Base-by-base conservation (phyloP, 2,329 filamentous ascomycete genomes). In the Cladophialophora immunda region DNA sequence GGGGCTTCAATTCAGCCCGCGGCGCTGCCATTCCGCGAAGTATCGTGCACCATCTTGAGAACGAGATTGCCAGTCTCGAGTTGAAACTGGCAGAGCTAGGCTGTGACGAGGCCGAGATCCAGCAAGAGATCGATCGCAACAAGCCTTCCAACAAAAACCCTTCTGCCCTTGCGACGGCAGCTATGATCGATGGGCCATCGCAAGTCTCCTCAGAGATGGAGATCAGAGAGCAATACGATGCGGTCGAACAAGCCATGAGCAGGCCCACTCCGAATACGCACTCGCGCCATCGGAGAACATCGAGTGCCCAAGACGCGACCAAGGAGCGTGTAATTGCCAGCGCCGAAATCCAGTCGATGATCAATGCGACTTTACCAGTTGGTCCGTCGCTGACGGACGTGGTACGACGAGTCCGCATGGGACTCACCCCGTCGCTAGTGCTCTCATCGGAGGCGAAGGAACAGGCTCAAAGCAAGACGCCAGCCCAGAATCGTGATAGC, bases 351-450 rank as follows among this genome's bases (percentile, higher is more conserved):
- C 58, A 58, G 25, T 62, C 66, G 3, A 57, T 65, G 52, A 60
- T 68, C 70, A 19, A 62, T 65, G 36, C 62, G 4, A 60, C 62
- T 11, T 53, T 65, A 7, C 62, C 62, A 27, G 50, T 45, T 13
- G 70, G 65, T 19, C 55, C 66, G 3, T 69, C 68, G 3, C 66
- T 72, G 1, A 72, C 72, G 19, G 73, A 73, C 32, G 45, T 75
- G 9, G 63, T 75, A 36, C 68, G 67, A 1, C 65, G 67, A 11
- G 73, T 75, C 3, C 69, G 73, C n/a, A 73, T 75, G 73, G 73
- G 73, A 27, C 62, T 75, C 27, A 74, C 73, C 0, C 73, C 73
- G 9, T 75, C 73, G 11, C 65, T 69, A 25, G 68, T 67, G 15
- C 53, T 68, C 22, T 45, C 58, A 3, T 47, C 58, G 29, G 34